Conservation (phyloP, 2,329 filamentous ascomycete species). For the Penicillium sp. region DNA sequence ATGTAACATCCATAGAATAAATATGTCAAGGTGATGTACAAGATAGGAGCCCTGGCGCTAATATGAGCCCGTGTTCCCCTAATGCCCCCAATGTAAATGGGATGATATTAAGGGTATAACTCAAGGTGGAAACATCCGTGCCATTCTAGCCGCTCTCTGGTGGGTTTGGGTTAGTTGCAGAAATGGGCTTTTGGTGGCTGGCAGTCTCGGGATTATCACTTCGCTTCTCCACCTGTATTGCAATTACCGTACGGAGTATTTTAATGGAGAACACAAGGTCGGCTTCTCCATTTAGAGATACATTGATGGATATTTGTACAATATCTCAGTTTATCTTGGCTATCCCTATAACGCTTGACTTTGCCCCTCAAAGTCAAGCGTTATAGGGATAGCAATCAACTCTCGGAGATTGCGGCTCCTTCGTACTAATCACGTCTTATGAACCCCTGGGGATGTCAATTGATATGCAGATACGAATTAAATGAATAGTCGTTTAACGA, state of each 20-base stretch:
- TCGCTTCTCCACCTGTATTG: conserved; percentile 9
- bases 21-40: not conserved
- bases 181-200: conserved; percentile 12
- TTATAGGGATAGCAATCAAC: too few relatives aligned
- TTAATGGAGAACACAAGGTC: not conserved
- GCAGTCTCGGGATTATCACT: conserved; percentile 17
- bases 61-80: not conserved
- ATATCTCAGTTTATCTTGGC: not conserved
- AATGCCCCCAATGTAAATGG: not conserved
- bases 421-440: not conserved
- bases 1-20: not conserved
- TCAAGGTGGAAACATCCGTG: not conserved
- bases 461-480: not conserved
- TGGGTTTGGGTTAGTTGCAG: conserved; percentile 19
- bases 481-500: not conserved
- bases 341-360: not conserved
- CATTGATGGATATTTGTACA: not conserved
- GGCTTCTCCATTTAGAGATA: not conserved
- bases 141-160: conserved; percentile 9
- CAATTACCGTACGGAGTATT: conserved; percentile 1
- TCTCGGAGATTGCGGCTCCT: conserved; percentile 2
- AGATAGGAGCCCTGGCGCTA: not conserved
- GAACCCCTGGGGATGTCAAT: not conserved
- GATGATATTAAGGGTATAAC: not conserved
- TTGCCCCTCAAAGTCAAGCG: not conserved